A percentile compares a stretch with the other conserved stretches of the same genome.
These are phyloP conservation scores for Cordia subcordata DNA, from an alignment of 257 asterid genomes.

Conservation along the genomic window DNA sequence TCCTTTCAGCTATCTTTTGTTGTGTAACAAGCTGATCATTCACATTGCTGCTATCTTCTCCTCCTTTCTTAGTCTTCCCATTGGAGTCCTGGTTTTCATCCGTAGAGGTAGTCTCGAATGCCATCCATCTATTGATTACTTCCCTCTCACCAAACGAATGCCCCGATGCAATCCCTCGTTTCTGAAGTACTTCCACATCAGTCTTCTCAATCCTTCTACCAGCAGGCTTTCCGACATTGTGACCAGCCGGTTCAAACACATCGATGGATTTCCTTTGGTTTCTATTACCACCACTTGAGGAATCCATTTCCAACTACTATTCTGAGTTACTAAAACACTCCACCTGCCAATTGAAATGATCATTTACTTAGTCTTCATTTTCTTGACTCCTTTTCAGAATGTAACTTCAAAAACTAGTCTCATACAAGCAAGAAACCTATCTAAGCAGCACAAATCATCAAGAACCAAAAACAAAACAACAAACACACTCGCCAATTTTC, in stretches of 20 bases:
- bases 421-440: too few relatives aligned
- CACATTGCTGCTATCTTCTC: neutral
- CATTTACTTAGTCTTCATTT: neutral
- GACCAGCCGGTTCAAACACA: constrained; percentile 42
- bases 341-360: constrained; percentile 10
- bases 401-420: too few relatives aligned
- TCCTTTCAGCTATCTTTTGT: constrained; percentile 51
- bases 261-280: constrained; percentile 33
- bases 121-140: constrained; percentile 63
- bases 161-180: constrained; percentile 26
- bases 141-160: constrained; percentile 8
- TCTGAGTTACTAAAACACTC: constrained; percentile 9
- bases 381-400: neutral
- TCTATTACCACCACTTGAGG: constrained; percentile 12
- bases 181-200: constrained; percentile 21
- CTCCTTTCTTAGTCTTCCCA: neutral
- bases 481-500: too few relatives aligned
- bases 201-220: constrained; percentile 1
- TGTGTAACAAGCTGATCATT: constrained; percentile 12
- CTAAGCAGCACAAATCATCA: too few relatives aligned
- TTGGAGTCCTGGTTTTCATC: constrained; percentile 11
- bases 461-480: too few relatives aligned
- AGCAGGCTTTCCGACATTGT: constrained; percentile 19
- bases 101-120: constrained; percentile 30
- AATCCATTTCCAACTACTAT: constrained; percentile 9